A percentile compares a stretch with the other conserved stretches of the same genome.
Evolutionary conservation across 1,139 yeast genomes (phyloP).

Genomic region (Yamadazyma membranifaciens): DNA sequence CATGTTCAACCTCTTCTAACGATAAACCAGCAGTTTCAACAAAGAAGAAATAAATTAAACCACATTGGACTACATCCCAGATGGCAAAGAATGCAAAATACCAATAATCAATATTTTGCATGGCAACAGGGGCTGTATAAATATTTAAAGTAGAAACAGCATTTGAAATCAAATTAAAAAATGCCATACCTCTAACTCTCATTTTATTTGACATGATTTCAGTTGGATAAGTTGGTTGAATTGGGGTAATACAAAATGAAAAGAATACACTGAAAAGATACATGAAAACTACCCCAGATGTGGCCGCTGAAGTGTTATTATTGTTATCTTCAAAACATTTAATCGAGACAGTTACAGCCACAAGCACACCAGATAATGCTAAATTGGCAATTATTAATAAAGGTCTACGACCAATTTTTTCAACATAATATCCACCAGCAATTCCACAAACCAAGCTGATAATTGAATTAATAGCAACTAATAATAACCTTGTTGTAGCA

Average conservation of each 20-base stretch:
- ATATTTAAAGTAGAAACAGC: conserved; percentile 19
- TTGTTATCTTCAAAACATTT: conserved; percentile 15
- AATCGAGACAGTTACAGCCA: conserved; percentile 16
- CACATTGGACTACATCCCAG: conserved; percentile 19
- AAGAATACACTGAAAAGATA: conserved; percentile 21
- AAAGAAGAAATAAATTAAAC: conserved; percentile 25
- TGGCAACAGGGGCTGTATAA: conserved; percentile 21
- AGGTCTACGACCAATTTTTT: conserved; percentile 19
- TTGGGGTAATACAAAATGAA: conserved; percentile 20
- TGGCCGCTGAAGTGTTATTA: conserved; percentile 14
- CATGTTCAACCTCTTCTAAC: conserved; percentile 27
- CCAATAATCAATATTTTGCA: conserved; percentile 21
- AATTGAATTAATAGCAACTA: conserved; percentile 19
- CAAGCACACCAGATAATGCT: conserved; percentile 16
- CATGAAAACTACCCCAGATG: conserved; percentile 18
- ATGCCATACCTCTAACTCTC: conserved; percentile 18
- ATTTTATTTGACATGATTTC: conserved; percentile 19
- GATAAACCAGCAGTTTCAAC: conserved; percentile 28
- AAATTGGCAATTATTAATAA: conserved; percentile 18
- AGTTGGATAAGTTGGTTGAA: conserved; percentile 21
- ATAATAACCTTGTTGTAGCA: conserved; percentile 18
- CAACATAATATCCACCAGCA: conserved; percentile 8
- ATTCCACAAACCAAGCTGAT: conserved; percentile 7
- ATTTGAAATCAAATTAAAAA: conserved; percentile 16
- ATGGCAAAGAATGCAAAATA: conserved; percentile 20